Base-by-base conservation (phyloP, 2,329 filamentous ascomycete species). In the Didymellaceae sp. region DNA sequence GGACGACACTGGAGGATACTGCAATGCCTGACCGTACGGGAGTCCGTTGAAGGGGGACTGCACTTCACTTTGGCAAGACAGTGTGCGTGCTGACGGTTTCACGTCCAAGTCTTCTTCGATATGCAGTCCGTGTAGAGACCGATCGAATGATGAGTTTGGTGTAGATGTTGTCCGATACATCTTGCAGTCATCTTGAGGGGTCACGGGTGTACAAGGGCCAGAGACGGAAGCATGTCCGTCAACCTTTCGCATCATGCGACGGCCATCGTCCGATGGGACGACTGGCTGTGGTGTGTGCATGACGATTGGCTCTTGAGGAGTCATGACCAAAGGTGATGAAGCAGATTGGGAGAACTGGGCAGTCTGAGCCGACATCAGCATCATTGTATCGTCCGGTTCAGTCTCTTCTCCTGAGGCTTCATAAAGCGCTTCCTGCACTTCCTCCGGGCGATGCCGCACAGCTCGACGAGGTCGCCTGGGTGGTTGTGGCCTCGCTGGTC, bases 321-420 rank as follows among this genome's bases (percentile, higher is more conserved):
- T 25, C 31, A 35, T 14, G 13, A 38, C 26, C 14, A 17, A 31
- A 31, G 37, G 48, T 6, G 41, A 51, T 6, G 35, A 21, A n/a
- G 11, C 20, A 31, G 39, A 18, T 34, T 34, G 50, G 17, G 18
- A 3, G 6, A 24, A 24, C 7, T n/a, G 25, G 31, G 17, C 31
- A 13, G n/a, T 16, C 5, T 14, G 14, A 20, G 22, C 30, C 26
- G 11, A 54, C 17, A 13, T 21, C 33, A 7, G 26, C n/a, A n/a
- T 38, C 41, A 45, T 53, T 1, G 55, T 57, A 30, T 66, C 59
- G 9, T 65, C 63, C 9, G 54, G 43, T 35, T 64, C 65, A 1
- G 62, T 65, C 28, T 67, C 63, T n/a, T 61, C 48, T 28, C 45
- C 61, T 6, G 55, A 61, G 2, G 18, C 47, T 3, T 61, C 51